Base-by-base conservation (phyloP, 371 early-diverging fungal species). In the Quaeritorhiza haematococci region DNA sequence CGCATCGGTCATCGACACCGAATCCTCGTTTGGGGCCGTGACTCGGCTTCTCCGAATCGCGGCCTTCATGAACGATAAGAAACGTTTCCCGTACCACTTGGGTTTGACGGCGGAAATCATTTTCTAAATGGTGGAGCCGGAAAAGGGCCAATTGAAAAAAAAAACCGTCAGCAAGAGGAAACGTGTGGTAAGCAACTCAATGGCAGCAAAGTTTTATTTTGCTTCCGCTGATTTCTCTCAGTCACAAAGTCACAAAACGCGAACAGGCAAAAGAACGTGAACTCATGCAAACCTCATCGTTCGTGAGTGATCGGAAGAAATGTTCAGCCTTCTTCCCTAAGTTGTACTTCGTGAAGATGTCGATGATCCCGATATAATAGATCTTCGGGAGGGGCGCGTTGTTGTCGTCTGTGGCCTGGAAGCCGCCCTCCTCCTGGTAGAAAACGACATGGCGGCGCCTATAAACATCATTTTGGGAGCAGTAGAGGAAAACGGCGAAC, bases 291-390 rank as follows among this genome's bases (percentile, higher is more conserved):
- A 49, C 42, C 41, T 49, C 71, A 82, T 84, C 72, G 82, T 80
- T 91, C 87, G 55, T 87, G 76, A 15, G 78, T 78, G 42, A 94
- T 49, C 94, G 96, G 76, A 84, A 88, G 23, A 85, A 71, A 58
- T 90, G 88, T 63, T 97, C 98, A 23, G 85, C 44, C 60, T 85
- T 85, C 71, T 97, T 97, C 41, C 76, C 68, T 42, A 78, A 69
- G 62, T 86, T 88, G 71, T 94, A 97, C 0, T 88, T 86, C 23
- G 98, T 97, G 50, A 97, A 75, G 42, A 96, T 94, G 63, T 97
- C 98, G 52, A 97, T 96, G 51, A 96, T 83, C 3, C 96, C 96
- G 33, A 96, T 63, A 63, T 88, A 94, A 74, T 95, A 95, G 5
- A 95, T 73, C 47, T 84, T 77, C 47, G 83, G 70, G 3, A 81